Base-by-base conservation (phyloP, 2,329 filamentous ascomycete genomes). In the Fusarium virguliforme region DNA sequence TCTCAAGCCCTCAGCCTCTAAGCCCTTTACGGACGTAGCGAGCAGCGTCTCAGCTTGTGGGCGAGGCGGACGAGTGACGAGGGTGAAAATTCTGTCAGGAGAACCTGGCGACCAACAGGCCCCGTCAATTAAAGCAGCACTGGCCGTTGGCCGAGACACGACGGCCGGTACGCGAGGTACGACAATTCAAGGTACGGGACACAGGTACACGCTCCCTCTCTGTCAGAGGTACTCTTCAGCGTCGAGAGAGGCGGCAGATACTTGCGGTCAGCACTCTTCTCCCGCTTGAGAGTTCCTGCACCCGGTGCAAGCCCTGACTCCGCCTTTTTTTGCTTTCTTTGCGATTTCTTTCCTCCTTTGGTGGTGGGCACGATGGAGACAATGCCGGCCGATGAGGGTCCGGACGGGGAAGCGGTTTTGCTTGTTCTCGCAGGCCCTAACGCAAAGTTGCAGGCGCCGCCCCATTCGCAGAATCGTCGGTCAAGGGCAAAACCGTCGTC, bases 81-180 rank as follows among this genome's bases (percentile, higher is more conserved):
- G 60, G 55, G 68, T 75, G 76, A 78, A 78, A 78, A 78, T 68
- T 78, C 76, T 77, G 75, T 75, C 76, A 77, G 76, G 76, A 76
- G 75, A 78, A 77, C 76, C 76, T 67, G 68, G 72, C 28, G 53
- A 46, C 64, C 64, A 71, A 68, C 60, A 57, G 55, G 65, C 46
- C 62, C 67, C 18, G 43, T 70, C 66, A 68, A 58, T 73, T 70
- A 73, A 74, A 70, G 65, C 71, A 75, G 74, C 67, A 65, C 62
- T 68, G 64, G 58, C 15, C 60, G 63, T 65, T 71, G 74, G 64
- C 66, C 64, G 65, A 76, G 71, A 70, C 73, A 73, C 59, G 51
- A 72, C 58, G 37, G 57, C 62, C 43, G 59, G 62, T 63, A 65
- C 53, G 53, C 51, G 60, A 65, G 53, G 54, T 55, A 56, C 62